A percentile compares a stretch with the other conserved stretches of the same genome.
Conservation (phyloP, 805 yeast genomes). For the Kodamaea lidongshanica region DNA sequence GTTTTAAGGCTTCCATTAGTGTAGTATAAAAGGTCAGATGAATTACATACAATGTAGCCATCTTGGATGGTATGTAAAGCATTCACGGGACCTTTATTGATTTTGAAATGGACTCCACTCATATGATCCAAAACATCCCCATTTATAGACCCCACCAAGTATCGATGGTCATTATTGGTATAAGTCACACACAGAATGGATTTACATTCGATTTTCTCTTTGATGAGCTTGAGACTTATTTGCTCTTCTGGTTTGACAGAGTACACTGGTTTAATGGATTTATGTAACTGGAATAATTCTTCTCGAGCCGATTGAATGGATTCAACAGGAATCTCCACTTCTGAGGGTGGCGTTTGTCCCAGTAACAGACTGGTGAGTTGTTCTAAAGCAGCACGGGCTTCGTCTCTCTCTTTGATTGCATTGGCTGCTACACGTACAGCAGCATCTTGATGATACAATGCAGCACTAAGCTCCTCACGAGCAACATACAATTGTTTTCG, state of each 20-base stretch:
- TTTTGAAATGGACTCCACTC: slow-evolving; percentile 7
- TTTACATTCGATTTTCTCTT: slow-evolving; percentile 4
- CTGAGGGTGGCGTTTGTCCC: slow-evolving; percentile 15
- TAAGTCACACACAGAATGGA: slow-evolving; percentile 1
- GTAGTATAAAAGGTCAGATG: slow-evolving; percentile 1
- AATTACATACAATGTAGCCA: slow-evolving; percentile 3
- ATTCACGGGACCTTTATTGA: slow-evolving; percentile 2
- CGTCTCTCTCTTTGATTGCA: slow-evolving; percentile 70
- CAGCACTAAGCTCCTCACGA: slow-evolving; percentile 66
- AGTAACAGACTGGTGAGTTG: slow-evolving; percentile 42
- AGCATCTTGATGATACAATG: slow-evolving; percentile 84
- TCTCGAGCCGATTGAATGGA: slow-evolving; percentile 26
- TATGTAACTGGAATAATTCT: slow-evolving; percentile 30
- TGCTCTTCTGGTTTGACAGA: slow-evolving; percentile 13
- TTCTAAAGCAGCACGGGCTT: slow-evolving; percentile 59
- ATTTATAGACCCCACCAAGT: slow-evolving; percentile 2
- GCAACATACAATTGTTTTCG: slow-evolving; percentile 64
- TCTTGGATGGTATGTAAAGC: slow-evolving; percentile 2
- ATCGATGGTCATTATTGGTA: slow-evolving; percentile 1
- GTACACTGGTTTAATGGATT: slow-evolving; percentile 23
- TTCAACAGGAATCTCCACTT: slow-evolving; percentile 15
- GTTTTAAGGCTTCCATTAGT: slow-evolving; percentile 1
- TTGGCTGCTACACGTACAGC: slow-evolving; percentile 80
- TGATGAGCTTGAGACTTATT: slow-evolving; percentile 10
- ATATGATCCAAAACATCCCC: slow-evolving; percentile 5